Evolutionary conservation across 225 moss, liverwort and hornwort species (phyloP).

Genomic region (Physcomitrellopsis africana): DNA sequence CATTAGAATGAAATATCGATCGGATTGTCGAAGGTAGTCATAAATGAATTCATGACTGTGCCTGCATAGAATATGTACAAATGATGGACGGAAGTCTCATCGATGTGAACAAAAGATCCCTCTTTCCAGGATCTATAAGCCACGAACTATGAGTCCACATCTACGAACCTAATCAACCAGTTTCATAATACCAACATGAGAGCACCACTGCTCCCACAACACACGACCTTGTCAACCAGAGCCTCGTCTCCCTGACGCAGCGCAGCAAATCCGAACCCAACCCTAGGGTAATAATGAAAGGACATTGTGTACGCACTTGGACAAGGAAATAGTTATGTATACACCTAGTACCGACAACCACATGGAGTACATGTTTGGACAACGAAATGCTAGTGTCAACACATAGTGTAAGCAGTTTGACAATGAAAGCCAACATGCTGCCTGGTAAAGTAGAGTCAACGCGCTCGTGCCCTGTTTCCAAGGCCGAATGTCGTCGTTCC

Average conservation of each 20-base stretch:
- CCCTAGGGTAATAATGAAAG: slow-evolving; percentile 26
- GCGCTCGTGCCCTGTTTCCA: slow-evolving; percentile 47
- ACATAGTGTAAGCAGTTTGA: slow-evolving; percentile 52
- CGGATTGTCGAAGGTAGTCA: slow-evolving; percentile 1
- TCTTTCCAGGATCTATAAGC: not conserved
- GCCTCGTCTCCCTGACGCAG: not conserved
- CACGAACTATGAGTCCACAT: slow-evolving; percentile 7
- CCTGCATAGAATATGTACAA: slow-evolving; percentile 22
- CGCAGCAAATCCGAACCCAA: slow-evolving; percentile 17
- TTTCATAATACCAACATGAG: slow-evolving; percentile 11
- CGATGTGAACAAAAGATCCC: not conserved
- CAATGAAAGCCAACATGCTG: slow-evolving; percentile 57
- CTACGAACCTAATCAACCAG: slow-evolving; percentile 19
- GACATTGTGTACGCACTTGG: slow-evolving; percentile 44
- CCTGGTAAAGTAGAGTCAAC: slow-evolving; percentile 49
- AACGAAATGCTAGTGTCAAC: slow-evolving; percentile 29
- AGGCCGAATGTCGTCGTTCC: slow-evolving; percentile 42
- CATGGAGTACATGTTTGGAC: slow-evolving; percentile 52
- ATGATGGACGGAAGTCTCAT: slow-evolving; percentile 14
- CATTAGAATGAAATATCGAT: slow-evolving; percentile 1
- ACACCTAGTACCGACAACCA: slow-evolving; percentile 47
- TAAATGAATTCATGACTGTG: not conserved
- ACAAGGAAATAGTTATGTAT: slow-evolving; percentile 31
- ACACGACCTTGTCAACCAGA: slow-evolving; percentile 30
- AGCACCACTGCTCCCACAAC: slow-evolving; percentile 19